phyloP scores from a whole-genome alignment of 2,329 filamentous ascomycete genomes.

The Aspergillus sojae region DNA sequence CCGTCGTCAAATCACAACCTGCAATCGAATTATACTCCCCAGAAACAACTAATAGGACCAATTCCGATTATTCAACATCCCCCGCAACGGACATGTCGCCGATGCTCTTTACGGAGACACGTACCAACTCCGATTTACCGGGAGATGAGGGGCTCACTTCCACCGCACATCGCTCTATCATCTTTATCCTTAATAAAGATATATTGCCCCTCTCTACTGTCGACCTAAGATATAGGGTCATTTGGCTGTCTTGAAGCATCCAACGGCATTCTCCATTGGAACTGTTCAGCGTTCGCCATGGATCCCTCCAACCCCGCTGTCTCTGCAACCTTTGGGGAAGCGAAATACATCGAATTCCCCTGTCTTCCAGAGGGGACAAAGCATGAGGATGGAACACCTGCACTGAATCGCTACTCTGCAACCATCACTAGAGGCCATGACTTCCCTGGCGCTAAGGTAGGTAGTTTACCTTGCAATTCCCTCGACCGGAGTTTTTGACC shows the following conservation, averaged over 20 bases:
- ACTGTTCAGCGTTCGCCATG: conserved; percentile 20
- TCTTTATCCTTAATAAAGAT: neutral
- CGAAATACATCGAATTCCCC: conserved; percentile 61
- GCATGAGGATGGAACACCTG: conserved; percentile 59
- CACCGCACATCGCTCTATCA: neutral
- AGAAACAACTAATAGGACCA: conserved; percentile 5
- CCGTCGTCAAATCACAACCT: conserved; percentile 4
- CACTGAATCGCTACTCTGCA: conserved; percentile 83
- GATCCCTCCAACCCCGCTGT: conserved; percentile 24
- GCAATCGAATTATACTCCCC: neutral
- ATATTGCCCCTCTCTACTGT: neutral
- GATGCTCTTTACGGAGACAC: conserved; percentile 5
- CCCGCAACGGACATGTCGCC: conserved; percentile 14
- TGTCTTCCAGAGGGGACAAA: conserved; percentile 55
- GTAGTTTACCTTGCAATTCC: conserved; percentile 6
- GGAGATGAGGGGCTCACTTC: conserved; percentile 21
- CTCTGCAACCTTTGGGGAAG: conserved; percentile 41
- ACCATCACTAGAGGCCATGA: conserved; percentile 83
- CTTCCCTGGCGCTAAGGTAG: conserved; percentile 84
- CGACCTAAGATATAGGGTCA: neutral
- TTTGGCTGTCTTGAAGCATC: neutral
- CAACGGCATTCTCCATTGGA: neutral
- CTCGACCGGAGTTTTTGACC: neutral
- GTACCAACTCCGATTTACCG: conserved; percentile 17
- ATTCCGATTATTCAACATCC: conserved; percentile 4